Conservation (phyloP, 495 filamentous ascomycete genomes). For the Aspergillus mulundensis region DNA sequence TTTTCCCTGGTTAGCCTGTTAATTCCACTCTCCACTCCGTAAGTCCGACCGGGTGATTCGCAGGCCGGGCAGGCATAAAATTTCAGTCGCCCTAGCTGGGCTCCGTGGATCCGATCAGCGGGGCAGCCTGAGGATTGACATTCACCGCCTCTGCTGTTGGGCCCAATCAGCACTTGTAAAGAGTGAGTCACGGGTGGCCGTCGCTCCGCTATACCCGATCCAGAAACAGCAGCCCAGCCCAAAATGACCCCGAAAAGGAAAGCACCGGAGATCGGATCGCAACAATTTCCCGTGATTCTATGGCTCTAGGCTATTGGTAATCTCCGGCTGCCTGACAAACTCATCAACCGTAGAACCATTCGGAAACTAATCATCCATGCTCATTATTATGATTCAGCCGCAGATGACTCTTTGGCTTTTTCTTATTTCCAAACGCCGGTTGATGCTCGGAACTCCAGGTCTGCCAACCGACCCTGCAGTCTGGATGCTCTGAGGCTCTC, state of each 20-base stretch:
- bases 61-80: constrained; percentile 6
- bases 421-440: constrained; percentile 1
- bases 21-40: constrained; percentile 7
- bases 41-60: constrained; percentile 17
- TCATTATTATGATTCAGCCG: constrained; percentile 1
- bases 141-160: constrained; percentile 1
- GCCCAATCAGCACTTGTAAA: neutral
- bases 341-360: neutral
- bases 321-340: neutral
- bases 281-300: neutral
- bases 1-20: constrained; percentile 3
- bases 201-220: neutral
- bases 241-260: neutral
- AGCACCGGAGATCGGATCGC: constrained; percentile 1
- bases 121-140: constrained; percentile 1
- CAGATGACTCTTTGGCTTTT: neutral
- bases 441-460: neutral
- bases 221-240: neutral
- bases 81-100: constrained; percentile 3
- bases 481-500: too few species aligned
- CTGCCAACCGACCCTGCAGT: too few species aligned
- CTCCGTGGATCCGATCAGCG: constrained; percentile 14
- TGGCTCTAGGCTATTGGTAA: neutral
- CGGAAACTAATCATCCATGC: neutral
- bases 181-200: neutral